Evolutionary conservation across 352 stramenopile genomes (phyloP).

Genomic region (Globisporangium cederbergense): DNA sequence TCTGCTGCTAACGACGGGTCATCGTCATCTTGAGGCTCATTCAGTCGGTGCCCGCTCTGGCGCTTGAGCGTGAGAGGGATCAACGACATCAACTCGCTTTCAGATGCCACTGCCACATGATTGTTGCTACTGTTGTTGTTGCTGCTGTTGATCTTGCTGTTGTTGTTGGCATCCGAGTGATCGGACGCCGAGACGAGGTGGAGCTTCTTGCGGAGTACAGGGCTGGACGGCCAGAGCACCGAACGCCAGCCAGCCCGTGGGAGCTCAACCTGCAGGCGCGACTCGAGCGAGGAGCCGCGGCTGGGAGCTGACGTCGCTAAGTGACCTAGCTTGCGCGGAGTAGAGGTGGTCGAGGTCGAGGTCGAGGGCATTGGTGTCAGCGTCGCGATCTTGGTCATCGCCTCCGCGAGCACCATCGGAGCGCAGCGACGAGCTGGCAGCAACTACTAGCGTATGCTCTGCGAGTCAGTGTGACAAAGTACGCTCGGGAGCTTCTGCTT

Average conservation of each 20-base stretch:
- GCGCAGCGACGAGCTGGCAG: background rate
- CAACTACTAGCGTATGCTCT: background rate
- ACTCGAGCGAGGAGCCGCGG: slow-evolving; percentile 2
- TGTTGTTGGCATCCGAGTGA: slow-evolving; percentile 17
- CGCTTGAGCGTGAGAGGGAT: slow-evolving; percentile 14
- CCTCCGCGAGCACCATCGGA: slow-evolving; percentile 4
- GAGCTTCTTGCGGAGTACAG: slow-evolving; percentile 33
- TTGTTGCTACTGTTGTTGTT: slow-evolving; percentile 25
- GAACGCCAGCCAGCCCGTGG: slow-evolving; percentile 33
- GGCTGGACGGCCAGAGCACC: slow-evolving; percentile 31
- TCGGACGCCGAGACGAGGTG: slow-evolving; percentile 15
- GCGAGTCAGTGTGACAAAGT: background rate
- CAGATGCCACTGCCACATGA: background rate
- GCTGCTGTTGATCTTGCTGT: slow-evolving; percentile 28
- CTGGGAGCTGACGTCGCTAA: slow-evolving; percentile 11
- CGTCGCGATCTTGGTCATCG: slow-evolving; percentile 8
- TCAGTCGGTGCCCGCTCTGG: background rate
- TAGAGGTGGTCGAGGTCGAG: background rate
- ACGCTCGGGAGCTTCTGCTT: background rate
- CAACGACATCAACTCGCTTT: slow-evolving; percentile 9
- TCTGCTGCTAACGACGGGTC: background rate
- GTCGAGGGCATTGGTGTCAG: background rate
- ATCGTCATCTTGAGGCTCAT: slow-evolving; percentile 10
- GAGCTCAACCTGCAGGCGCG: slow-evolving; percentile 18
- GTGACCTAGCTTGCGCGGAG: slow-evolving; percentile 9